A percentile compares a stretch with the other conserved stretches of the same genome.
phyloP scores from a whole-genome alignment of 2,329 filamentous ascomycete species.

The Sporothrix brunneoviolacea region DNA sequence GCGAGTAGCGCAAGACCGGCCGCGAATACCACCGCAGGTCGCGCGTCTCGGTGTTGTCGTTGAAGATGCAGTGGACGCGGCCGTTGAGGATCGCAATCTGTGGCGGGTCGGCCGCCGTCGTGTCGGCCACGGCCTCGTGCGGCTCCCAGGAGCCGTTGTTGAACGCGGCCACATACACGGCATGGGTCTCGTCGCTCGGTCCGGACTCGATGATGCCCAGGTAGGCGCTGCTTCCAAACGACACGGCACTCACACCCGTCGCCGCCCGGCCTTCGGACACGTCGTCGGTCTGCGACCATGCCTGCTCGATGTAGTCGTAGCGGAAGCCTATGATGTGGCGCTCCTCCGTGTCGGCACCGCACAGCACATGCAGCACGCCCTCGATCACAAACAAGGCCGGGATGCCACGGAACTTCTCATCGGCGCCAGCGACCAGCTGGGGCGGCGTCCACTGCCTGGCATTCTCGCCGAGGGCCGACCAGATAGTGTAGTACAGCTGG shows the following conservation, averaged over 20 bases:
- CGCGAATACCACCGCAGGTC: slow-evolving; percentile 31
- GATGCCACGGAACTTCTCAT: slow-evolving; percentile 24
- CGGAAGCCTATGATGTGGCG: slow-evolving; percentile 26
- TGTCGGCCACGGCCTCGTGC: slow-evolving; percentile 19
- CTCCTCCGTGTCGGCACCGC: slow-evolving; percentile 21
- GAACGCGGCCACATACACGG: slow-evolving; percentile 20
- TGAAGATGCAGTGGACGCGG: slow-evolving; percentile 28
- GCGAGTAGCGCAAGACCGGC: slow-evolving; percentile 26
- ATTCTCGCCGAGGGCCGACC: slow-evolving; percentile 19
- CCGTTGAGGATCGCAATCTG: slow-evolving; percentile 26
- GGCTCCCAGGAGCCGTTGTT: slow-evolving; percentile 18
- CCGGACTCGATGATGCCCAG: slow-evolving; percentile 24
- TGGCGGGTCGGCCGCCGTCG: slow-evolving; percentile 21
- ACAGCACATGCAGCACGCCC: slow-evolving; percentile 27
- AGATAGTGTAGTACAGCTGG: slow-evolving; percentile 24
- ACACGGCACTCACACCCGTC: slow-evolving; percentile 28
- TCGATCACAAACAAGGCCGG: slow-evolving; percentile 29
- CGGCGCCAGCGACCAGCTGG: slow-evolving; percentile 5
- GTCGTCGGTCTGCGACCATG: slow-evolving; percentile 27
- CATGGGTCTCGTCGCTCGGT: slow-evolving; percentile 17
- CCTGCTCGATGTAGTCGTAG: slow-evolving; percentile 24
- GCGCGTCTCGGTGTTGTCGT: slow-evolving; percentile 23
- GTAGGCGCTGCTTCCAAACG: slow-evolving; percentile 27
- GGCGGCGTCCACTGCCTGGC: slow-evolving; percentile 18
- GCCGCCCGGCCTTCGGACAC: slow-evolving; percentile 28